Base-by-base conservation (phyloP, 768 basidiomycete genomes). In the Collybiopsis luxurians region DNA sequence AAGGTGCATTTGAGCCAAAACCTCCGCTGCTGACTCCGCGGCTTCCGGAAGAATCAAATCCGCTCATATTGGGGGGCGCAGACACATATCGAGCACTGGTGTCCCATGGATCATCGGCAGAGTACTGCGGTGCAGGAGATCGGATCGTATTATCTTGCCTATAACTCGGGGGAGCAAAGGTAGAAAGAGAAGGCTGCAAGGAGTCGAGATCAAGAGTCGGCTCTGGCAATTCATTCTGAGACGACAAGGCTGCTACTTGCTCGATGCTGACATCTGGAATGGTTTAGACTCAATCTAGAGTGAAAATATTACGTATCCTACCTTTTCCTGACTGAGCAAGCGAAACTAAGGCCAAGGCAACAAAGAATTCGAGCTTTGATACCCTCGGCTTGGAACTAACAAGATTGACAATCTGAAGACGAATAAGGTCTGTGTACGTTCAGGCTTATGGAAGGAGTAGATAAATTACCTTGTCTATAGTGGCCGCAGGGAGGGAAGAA, bases 361-460 rank as follows among this genome's bases (percentile, higher is more conserved):
- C 90, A 68, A 90, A 95, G 75, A 96, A 95, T 67, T 98, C 95
- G 56, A 88, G 83, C 62, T 85, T 91, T 7, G 92, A 91, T 36
- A 98, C 89, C 50, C 87, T 80, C 43, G 90, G 80, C 57, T 81
- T 81, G 31, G 87, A 86, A 71, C 90, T 91, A 52, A 94, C 92
- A 21, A 95, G 77, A 70, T 90, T 93, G 55, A 97, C 89, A 63
- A 98, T 95, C 93, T 95, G 61, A n/a, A 34, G 28, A 34, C 6
- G 31, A 23, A 23, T 46, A 15, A 1, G 38, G 24, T 19, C 38
- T 6, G 26, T 36, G 13, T 45, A n/a, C n/a, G n/a, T n/a, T n/a
- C n/a, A n/a, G n/a, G n/a, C n/a, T n/a, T n/a, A n/a, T n/a, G n/a
- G n/a, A n/a, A n/a, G n/a, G n/a, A n/a, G n/a, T n/a, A n/a, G n/a